Evolutionary conservation across 2,329 filamentous ascomycete species (phyloP).

Genomic region (Chlorencoelia australis): DNA sequence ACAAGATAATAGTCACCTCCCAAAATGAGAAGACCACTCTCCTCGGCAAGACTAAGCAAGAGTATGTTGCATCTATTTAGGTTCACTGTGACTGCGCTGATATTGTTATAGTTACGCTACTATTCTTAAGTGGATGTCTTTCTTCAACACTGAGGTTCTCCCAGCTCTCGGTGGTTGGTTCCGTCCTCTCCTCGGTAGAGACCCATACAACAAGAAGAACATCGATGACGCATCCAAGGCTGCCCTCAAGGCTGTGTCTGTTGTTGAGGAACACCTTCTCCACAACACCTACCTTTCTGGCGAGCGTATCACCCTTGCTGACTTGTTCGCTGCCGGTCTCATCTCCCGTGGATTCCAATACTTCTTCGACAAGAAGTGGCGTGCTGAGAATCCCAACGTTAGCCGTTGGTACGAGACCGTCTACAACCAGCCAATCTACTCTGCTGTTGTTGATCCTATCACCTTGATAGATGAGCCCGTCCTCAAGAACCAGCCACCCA

Average conservation of each 20-base stretch:
- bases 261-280: slow-evolving; percentile 79
- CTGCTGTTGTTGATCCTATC: slow-evolving; percentile 64
- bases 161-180: slow-evolving; percentile 68
- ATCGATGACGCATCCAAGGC: slow-evolving; percentile 71
- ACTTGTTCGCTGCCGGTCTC: slow-evolving; percentile 74
- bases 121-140: slow-evolving; percentile 98
- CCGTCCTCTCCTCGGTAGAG: slow-evolving; percentile 71
- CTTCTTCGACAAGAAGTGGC: slow-evolving; percentile 90
- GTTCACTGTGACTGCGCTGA: slow-evolving; percentile 18
- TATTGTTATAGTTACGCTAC: slow-evolving; percentile 62
- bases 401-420: slow-evolving; percentile 94
- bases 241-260: slow-evolving; percentile 55
- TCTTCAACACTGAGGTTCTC: slow-evolving; percentile 82
- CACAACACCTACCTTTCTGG: slow-evolving; percentile 95
- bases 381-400: slow-evolving; percentile 70
- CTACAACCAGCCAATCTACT: slow-evolving; percentile 86
- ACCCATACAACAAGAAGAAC: slow-evolving; percentile 95
- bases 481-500: slow-evolving; percentile 59
- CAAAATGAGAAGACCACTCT: slow-evolving; percentile 99
- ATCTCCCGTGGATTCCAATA: slow-evolving; percentile 82
- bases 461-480: slow-evolving; percentile 72
- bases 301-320: slow-evolving; percentile 94
- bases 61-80: slow-evolving; percentile 41
- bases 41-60: slow-evolving; percentile 99
- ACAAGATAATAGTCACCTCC: slow-evolving; percentile 64